A percentile compares a stretch with the other conserved stretches of the same genome.
These are phyloP conservation scores for Plasmopara muralis DNA, from an alignment of 352 stramenopile genomes.

Conservation along the genomic window DNA sequence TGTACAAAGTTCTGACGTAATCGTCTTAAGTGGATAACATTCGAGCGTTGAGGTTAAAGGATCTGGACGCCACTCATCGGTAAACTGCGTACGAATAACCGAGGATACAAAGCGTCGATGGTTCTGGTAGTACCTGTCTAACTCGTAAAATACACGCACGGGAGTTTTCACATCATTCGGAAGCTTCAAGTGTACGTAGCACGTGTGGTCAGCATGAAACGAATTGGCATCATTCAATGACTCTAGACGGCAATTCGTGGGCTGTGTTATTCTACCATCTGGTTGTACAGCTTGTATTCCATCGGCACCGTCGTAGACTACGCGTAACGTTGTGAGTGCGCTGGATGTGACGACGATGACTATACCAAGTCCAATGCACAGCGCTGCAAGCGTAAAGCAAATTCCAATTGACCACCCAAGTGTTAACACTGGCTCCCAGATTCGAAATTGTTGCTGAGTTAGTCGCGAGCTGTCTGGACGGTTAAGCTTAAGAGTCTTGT, in stretches of 20 bases:
- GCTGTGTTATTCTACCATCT: slow-evolving; percentile 27
- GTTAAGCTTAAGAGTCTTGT: slow-evolving; percentile 29
- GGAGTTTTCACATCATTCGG: slow-evolving; percentile 30
- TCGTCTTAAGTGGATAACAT: slow-evolving; percentile 44
- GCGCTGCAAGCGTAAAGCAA: slow-evolving; percentile 34
- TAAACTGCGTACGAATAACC: slow-evolving; percentile 59
- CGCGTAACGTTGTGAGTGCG: slow-evolving; percentile 44
- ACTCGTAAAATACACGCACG: slow-evolving; percentile 57
- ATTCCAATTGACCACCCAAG: slow-evolving; percentile 53
- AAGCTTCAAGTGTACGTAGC: slow-evolving; percentile 56
- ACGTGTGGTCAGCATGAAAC: slow-evolving; percentile 72
- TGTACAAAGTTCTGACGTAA: slow-evolving; percentile 31
- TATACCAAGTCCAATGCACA: slow-evolving; percentile 44
- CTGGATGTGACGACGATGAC: slow-evolving; percentile 42
- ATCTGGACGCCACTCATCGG: slow-evolving; percentile 41
- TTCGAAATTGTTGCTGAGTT: slow-evolving; percentile 58
- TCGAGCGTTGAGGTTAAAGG: slow-evolving; percentile 24
- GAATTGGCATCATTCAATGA: slow-evolving; percentile 36
- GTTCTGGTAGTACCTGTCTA: slow-evolving; percentile 61
- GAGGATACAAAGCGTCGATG: slow-evolving; percentile 70
- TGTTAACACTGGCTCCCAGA: slow-evolving; percentile 74
- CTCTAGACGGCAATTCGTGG: slow-evolving; percentile 51
- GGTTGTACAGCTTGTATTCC: slow-evolving; percentile 18
- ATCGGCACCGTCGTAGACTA: slow-evolving; percentile 51
- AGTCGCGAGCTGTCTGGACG: slow-evolving; percentile 45